A percentile compares a stretch with the other conserved stretches of the same genome.
Evolutionary conservation across 139 green algal genomes (phyloP).

Genomic region (Chlorella sp.): DNA sequence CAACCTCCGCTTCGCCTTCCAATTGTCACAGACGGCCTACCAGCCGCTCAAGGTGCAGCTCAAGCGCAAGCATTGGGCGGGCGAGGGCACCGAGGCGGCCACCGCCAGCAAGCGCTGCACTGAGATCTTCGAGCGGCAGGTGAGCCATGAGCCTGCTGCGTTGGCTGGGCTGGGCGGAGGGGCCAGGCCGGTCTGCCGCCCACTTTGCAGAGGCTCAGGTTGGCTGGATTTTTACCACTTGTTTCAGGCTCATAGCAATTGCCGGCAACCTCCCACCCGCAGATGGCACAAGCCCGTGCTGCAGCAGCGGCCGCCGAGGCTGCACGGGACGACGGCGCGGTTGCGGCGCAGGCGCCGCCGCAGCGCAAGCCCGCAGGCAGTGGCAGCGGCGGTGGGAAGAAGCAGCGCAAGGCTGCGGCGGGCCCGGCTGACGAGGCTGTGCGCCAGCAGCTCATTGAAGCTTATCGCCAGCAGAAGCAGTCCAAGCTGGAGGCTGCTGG

Average conservation of each 20-base stretch:
- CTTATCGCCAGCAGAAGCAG: conserved; percentile 30
- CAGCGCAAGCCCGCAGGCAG: not conserved
- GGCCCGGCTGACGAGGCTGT: not conserved
- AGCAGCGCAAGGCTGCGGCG: not conserved
- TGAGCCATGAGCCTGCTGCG: too few species aligned
- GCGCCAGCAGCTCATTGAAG: conserved; percentile 27
- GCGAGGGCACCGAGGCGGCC: not conserved
- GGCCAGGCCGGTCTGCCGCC: too few species aligned
- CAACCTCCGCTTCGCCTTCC: not conserved
- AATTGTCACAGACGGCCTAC: not conserved
- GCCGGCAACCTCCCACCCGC: not conserved
- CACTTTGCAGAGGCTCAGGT: too few species aligned
- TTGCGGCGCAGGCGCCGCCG: not conserved
- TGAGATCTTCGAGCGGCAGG: conserved; percentile 14
- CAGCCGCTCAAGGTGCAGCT: conserved; percentile 31
- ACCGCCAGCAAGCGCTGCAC: conserved; percentile 19
- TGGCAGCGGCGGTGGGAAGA: not conserved
- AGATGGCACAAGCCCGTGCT: not conserved
- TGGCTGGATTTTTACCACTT: too few species aligned
- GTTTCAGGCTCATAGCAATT: not conserved
- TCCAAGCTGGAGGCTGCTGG: not conserved
- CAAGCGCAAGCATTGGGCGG: conserved; percentile 49
- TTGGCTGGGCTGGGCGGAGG: not conserved
- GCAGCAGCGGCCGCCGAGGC: not conserved
- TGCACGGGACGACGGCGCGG: not conserved